Evolutionary conservation across 2,329 filamentous ascomycete genomes (phyloP).

Genomic region (Neonectria magnoliae): DNA sequence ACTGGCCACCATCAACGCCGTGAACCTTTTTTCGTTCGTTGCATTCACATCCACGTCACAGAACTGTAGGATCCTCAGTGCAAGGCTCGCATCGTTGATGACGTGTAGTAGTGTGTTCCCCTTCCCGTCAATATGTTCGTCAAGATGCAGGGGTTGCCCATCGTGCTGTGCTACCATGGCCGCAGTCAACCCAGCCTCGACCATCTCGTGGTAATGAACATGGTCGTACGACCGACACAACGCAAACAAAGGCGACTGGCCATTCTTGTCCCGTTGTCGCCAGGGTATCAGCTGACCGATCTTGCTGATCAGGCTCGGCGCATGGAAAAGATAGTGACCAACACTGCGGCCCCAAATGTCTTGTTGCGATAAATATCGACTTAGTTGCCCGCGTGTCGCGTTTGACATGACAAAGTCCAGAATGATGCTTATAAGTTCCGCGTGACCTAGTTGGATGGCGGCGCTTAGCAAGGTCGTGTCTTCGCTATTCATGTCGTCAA

Average conservation of each 20-base stretch:
- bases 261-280: conserved; percentile 93
- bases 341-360: conserved; percentile 88
- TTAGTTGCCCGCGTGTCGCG: conserved; percentile 65
- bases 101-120: conserved; percentile 97
- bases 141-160: conserved; percentile 82
- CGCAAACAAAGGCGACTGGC: conserved; percentile 96
- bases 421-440: conserved; percentile 78
- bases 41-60: conserved; percentile 98
- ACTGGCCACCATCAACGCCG: conserved; percentile 96
- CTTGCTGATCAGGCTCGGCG: conserved; percentile 79
- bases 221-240: conserved; percentile 96
- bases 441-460: conserved; percentile 85
- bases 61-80: conserved; percentile 77
- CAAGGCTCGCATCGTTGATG: conserved; percentile 84
- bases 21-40: conserved; percentile 93
- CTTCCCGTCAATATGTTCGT: conserved; percentile 91
- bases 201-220: conserved; percentile 85
- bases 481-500: conserved; percentile 89
- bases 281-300: conserved; percentile 86
- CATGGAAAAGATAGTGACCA: conserved; percentile 96
- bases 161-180: conserved; percentile 82
- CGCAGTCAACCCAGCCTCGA: conserved; percentile 79
- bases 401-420: conserved; percentile 74
- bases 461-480: conserved; percentile 90
- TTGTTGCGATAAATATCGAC: conserved; percentile 76